Conservation (phyloP, 148 eudicot genomes). For the Camellia sinensis region DNA sequence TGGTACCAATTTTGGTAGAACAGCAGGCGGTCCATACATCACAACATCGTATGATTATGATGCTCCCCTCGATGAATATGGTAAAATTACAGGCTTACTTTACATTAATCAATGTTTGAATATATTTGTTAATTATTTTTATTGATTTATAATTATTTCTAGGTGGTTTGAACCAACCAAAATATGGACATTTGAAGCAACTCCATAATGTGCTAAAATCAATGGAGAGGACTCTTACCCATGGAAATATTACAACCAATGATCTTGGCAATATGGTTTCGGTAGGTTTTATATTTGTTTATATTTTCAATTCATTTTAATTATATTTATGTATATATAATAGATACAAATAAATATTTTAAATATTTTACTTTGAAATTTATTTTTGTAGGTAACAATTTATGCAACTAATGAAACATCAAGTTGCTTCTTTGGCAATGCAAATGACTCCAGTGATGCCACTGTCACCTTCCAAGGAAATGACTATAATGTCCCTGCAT, state of each 20-base stretch:
- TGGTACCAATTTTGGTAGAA: conserved; percentile 73
- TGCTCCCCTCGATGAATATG: conserved; percentile 74
- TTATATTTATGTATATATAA: too few species aligned
- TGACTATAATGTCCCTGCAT: conserved; percentile 44
- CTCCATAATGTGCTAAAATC: conserved; percentile 47
- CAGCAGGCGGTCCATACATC: conserved; percentile 72
- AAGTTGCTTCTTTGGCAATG: conserved; percentile 39
- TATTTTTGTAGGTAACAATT: conserved; percentile 28
- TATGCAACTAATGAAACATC: conserved; percentile 22
- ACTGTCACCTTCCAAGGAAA: conserved; percentile 28
- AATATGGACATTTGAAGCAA: conserved; percentile 58
- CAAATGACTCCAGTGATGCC: conserved; percentile 31
- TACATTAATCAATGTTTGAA: background rate
- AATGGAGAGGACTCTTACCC: conserved; percentile 46
- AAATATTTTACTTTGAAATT: too few species aligned
- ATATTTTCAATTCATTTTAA: background rate
- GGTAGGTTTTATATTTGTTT: conserved; percentile 20
- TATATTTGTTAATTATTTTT: background rate
- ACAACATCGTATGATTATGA: conserved; percentile 59
- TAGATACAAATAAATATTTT: too few species aligned
- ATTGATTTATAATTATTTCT: background rate
- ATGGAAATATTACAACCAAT: conserved; percentile 33
- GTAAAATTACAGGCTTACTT: conserved; percentile 20
- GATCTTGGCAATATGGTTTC: conserved; percentile 34
- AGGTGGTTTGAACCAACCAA: conserved; percentile 56